Evolutionary conservation across 495 filamentous ascomycete species (phyloP).

Genomic region (Aspergillus mulundensis): DNA sequence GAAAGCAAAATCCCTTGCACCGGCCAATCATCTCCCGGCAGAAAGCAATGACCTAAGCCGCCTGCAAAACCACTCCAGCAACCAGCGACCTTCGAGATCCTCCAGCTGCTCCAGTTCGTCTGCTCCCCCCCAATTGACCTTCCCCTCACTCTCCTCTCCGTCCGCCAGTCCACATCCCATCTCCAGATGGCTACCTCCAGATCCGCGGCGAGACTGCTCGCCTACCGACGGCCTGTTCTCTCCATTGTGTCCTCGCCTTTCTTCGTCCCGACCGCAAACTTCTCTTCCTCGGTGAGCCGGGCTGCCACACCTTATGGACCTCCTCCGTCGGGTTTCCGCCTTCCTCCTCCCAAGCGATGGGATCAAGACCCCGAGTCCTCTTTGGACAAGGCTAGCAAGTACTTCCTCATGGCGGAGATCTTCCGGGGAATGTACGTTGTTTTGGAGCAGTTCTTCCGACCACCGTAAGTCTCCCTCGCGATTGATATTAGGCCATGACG

Average conservation of each 20-base stretch:
- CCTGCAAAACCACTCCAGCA: slow-evolving; percentile 28
- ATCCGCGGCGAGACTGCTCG: slow-evolving; percentile 50
- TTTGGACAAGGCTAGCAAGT: slow-evolving; percentile 79
- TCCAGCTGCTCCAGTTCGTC: slow-evolving; percentile 17
- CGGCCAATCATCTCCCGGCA: slow-evolving; percentile 42
- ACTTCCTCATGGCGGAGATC: slow-evolving; percentile 94
- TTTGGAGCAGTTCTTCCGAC: slow-evolving; percentile 95
- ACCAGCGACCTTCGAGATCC: slow-evolving; percentile 16
- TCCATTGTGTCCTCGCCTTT: slow-evolving; percentile 32
- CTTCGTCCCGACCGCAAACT: slow-evolving; percentile 50
- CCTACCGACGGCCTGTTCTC: slow-evolving; percentile 39
- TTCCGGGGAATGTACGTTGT: slow-evolving; percentile 95
- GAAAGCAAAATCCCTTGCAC: slow-evolving; percentile 40
- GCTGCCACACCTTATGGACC: slow-evolving; percentile 71
- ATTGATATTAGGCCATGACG: slow-evolving; percentile 2
- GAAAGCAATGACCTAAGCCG: slow-evolving; percentile 49
- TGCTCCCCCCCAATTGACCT: slow-evolving; percentile 21
- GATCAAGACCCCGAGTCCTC: slow-evolving; percentile 65
- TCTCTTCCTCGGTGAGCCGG: slow-evolving; percentile 57
- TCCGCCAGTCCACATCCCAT: neutral
- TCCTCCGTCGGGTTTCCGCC: slow-evolving; percentile 72
- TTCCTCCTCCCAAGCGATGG: slow-evolving; percentile 63
- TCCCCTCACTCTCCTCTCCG: slow-evolving; percentile 20
- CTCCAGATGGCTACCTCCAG: slow-evolving; percentile 49
- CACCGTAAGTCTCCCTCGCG: slow-evolving; percentile 66